phyloP scores from a whole-genome alignment of 2,329 filamentous ascomycete species.

The Pseudogymnoascus sp. region DNA sequence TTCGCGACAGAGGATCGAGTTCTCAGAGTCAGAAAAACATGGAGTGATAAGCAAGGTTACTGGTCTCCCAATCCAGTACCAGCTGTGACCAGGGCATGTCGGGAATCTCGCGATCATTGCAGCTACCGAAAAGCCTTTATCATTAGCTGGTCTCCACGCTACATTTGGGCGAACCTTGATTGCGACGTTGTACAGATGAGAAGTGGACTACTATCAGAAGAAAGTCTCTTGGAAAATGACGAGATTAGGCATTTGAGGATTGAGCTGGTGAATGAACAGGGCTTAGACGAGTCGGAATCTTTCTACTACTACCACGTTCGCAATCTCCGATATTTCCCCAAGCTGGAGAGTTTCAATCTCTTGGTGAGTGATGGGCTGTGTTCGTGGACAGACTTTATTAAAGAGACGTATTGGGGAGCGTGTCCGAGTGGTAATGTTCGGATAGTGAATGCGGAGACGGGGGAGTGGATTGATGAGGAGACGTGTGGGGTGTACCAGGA shows the following conservation, averaged over 20 bases:
- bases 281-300: neutral
- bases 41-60: too few species aligned
- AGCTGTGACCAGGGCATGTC: too few species aligned
- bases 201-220: too few species aligned
- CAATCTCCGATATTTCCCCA: neutral
- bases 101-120: too few species aligned
- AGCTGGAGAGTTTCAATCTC: neutral
- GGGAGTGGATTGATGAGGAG: neutral
- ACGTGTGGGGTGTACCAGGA: neutral
- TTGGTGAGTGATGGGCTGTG: neutral
- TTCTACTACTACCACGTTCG: neutral
- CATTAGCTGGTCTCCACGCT: too few species aligned
- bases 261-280: neutral
- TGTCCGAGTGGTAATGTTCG: neutral
- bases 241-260: neutral
- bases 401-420: neutral
- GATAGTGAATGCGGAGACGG: neutral
- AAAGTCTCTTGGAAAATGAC: too few species aligned
- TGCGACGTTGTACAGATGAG: too few species aligned
- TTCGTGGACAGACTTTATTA: neutral
- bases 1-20: too few species aligned
- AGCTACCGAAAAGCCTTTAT: too few species aligned
- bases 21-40: too few species aligned
- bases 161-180: too few species aligned
- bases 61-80: too few species aligned